Conservation (phyloP, 2,329 filamentous ascomycete species). For the Chalaropsis thielavioides region DNA sequence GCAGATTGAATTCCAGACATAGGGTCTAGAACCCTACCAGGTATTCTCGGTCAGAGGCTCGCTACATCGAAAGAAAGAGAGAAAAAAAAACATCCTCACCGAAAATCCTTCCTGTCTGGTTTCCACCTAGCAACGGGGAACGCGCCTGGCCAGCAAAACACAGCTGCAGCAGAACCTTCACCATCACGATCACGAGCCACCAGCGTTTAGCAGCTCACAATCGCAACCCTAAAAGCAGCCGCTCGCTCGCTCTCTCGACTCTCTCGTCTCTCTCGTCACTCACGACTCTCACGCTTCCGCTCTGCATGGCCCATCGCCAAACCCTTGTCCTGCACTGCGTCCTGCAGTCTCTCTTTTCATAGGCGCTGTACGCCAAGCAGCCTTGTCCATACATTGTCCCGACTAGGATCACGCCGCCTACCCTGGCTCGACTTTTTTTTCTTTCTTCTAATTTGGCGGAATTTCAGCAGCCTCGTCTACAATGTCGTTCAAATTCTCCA, state of each 20-base stretch:
- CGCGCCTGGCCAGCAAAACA: neutral
- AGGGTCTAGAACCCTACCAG: neutral
- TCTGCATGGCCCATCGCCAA: neutral
- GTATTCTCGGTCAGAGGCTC: neutral
- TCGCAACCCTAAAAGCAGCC: neutral
- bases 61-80: neutral
- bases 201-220: too few relatives aligned
- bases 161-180: neutral
- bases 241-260: too few relatives aligned
- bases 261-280: too few relatives aligned
- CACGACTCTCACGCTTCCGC: too few relatives aligned
- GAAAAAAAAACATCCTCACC: neutral
- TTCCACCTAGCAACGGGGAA: neutral
- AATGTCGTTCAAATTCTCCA: conserved; percentile 31
- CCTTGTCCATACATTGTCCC: neutral
- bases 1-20: neutral
- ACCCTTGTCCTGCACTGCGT: neutral
- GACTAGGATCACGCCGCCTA: neutral
- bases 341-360: neutral
- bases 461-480: conserved; percentile 18
- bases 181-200: neutral
- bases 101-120: neutral
- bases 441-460: neutral
- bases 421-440: neutral
- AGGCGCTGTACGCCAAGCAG: neutral